A percentile compares a stretch with the other conserved stretches of the same genome.
phyloP scores from a whole-genome alignment of 129 eudicot species.

The carrot (Daucus carota) region DNA sequence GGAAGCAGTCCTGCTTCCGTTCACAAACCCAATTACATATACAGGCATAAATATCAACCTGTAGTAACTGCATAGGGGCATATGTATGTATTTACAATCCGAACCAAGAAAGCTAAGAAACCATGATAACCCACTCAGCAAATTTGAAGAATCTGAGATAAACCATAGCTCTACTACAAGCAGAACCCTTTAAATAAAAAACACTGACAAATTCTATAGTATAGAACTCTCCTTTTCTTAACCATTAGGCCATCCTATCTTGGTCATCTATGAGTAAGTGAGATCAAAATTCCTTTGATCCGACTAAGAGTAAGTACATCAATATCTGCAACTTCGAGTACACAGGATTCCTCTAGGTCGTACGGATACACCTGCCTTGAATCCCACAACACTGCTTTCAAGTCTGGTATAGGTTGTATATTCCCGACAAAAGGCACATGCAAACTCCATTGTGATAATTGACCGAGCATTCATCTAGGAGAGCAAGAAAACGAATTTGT shows the following conservation, averaged over 20 bases:
- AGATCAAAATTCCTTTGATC: slow-evolving; percentile 17
- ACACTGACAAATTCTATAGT: slow-evolving; percentile 18
- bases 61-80: slow-evolving; percentile 7
- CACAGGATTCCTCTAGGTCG: slow-evolving; percentile 15
- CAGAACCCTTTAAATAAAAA: slow-evolving; percentile 9
- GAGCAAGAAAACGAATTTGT: neutral
- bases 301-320: slow-evolving; percentile 22
- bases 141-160: slow-evolving; percentile 8
- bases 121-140: slow-evolving; percentile 13
- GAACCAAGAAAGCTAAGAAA: slow-evolving; percentile 11
- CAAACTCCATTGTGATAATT: slow-evolving; percentile 19
- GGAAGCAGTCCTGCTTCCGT: neutral
- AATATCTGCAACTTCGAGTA: slow-evolving; percentile 18
- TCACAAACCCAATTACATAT: slow-evolving; percentile 1
- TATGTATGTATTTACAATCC: slow-evolving; percentile 29
- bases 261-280: slow-evolving; percentile 23
- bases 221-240: neutral
- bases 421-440: slow-evolving; percentile 22
- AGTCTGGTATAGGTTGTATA: slow-evolving; percentile 1
- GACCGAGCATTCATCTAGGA: slow-evolving; percentile 16
- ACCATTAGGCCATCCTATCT: slow-evolving; percentile 14
- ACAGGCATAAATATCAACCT: neutral
- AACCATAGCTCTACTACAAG: slow-evolving; percentile 12
- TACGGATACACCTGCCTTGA: slow-evolving; percentile 13
- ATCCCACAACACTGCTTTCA: slow-evolving; percentile 12